Evolutionary conservation across 371 early-diverging fungal genomes (phyloP).

Genomic region (Nosema bombycis): DNA sequence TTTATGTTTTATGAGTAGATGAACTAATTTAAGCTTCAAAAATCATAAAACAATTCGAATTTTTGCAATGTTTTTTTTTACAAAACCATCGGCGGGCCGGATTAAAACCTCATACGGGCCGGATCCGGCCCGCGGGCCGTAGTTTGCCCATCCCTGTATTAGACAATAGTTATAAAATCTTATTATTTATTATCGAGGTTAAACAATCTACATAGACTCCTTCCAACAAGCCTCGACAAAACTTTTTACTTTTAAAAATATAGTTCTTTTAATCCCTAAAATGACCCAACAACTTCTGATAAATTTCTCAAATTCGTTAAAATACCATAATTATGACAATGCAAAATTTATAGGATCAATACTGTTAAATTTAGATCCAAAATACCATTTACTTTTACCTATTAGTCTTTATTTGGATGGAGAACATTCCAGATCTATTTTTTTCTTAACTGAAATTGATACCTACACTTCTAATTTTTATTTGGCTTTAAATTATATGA

Average conservation of each 20-base stretch:
- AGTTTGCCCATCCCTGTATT: too few species aligned
- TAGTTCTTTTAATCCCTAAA: slow-evolving; percentile 8
- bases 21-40: too few species aligned
- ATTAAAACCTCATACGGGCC: too few species aligned
- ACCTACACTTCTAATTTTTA: slow-evolving; percentile 60
- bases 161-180: neutral
- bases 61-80: too few species aligned
- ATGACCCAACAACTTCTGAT: slow-evolving; percentile 3
- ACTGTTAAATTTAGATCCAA: neutral
- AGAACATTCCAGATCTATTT: slow-evolving; percentile 58
- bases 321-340: slow-evolving; percentile 51
- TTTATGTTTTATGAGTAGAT: too few species aligned
- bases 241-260: too few species aligned
- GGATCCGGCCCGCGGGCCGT: too few species aligned
- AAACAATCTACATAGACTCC: too few species aligned
- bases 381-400: slow-evolving; percentile 43
- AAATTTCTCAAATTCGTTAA: slow-evolving; percentile 37
- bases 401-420: slow-evolving; percentile 57
- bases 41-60: too few species aligned
- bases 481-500: slow-evolving; percentile 54
- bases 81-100: too few species aligned
- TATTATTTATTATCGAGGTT: too few species aligned
- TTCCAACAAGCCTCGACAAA: too few species aligned
- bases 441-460: slow-evolving; percentile 32
- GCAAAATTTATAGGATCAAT: slow-evolving; percentile 31